Evolutionary conservation across 2,329 filamentous ascomycete genomes (phyloP), one percentile per base, ranked within the genome.

Genomic region (Cryphonectria radicalis): DNA sequence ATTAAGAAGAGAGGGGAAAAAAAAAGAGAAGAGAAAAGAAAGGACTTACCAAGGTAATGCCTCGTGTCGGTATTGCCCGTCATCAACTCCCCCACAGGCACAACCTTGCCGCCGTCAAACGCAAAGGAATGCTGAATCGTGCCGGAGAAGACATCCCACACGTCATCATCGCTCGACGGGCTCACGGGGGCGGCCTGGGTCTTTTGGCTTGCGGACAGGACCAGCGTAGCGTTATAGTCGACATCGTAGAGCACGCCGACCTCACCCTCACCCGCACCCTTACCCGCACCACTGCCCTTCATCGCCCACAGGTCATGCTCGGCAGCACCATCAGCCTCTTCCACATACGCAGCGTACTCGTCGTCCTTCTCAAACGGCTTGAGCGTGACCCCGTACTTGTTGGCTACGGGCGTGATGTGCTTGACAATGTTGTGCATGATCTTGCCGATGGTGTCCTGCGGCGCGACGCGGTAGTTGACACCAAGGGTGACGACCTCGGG

Each of bases 391-490:
- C 85, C 83, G 73, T 86, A 84, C 53, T 84, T 83, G 71, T 84
- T 79, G 0, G 84, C 82, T 55, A 88, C 80, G 2, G 84, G 83
- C 57, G 79, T 73, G 62, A 86, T 81, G 60, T 86, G 79, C n/a
- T 82, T 76, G 6, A 84, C 73, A 10, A 88, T 80, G 43, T 86
- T 85, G 37, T 80, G 76, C 70, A 82, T 84, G 7, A 87, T 80
- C 35, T 81, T 77, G 22, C 83, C 77, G 3, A 85, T 83, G 1
- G 82, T 83, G 74, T 88, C 83, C 72, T 87, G 86, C 22, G 87
- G 81, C n/a, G 86, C 87, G 57, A 89, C 83, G 8, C 87, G 86
- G 79, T 89, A 86, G 75, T 89, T 89, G 53, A 89, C 82, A 0
- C 84, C 82, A 0, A 86, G 82, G 4, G 79, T 83, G 62, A 87